Conservation (phyloP, 306 rosid species). For the Pyrus pyrifolia region DNA sequence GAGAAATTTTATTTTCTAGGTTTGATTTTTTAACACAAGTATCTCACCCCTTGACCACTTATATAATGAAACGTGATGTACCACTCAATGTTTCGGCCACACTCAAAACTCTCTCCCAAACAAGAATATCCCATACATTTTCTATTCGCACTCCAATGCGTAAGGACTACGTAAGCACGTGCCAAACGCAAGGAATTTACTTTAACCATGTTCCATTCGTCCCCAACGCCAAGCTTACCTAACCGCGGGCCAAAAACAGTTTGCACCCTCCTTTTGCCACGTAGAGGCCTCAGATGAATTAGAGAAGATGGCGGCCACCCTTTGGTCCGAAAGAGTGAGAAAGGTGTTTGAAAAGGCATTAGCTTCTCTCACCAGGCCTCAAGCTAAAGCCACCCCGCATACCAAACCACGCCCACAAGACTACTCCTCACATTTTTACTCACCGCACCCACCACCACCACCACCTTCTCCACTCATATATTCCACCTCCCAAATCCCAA, state of each 20-base stretch:
- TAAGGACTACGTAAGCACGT: neutral
- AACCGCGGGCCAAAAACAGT: constrained; percentile 44
- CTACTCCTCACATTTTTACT: neutral
- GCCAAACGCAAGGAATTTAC: neutral
- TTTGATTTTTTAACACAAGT: too few relatives aligned
- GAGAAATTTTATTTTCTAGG: too few relatives aligned
- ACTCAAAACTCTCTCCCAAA: neutral
- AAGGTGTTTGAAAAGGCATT: neutral
- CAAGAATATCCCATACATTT: constrained; percentile 13
- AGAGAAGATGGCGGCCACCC: constrained; percentile 60
- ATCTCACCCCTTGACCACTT: too few relatives aligned
- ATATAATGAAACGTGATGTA: too few relatives aligned
- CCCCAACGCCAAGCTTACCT: neutral
- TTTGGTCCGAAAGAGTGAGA: constrained; percentile 26
- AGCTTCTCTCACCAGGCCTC: constrained; percentile 1
- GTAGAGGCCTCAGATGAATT: constrained; percentile 28
- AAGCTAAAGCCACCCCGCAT: constrained; percentile 20
- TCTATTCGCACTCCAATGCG: neutral
- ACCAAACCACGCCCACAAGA: constrained; percentile 2
- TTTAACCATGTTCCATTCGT: neutral
- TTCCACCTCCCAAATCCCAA: neutral
- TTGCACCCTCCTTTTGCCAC: constrained; percentile 35
- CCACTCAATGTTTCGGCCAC: fast-evolving
- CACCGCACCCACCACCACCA: neutral
- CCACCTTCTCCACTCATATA: neutral